Evolutionary conservation across 768 basidiomycete species (phyloP), one percentile per base, ranked within the genome.

Genomic region (Lentinula boryana): DNA sequence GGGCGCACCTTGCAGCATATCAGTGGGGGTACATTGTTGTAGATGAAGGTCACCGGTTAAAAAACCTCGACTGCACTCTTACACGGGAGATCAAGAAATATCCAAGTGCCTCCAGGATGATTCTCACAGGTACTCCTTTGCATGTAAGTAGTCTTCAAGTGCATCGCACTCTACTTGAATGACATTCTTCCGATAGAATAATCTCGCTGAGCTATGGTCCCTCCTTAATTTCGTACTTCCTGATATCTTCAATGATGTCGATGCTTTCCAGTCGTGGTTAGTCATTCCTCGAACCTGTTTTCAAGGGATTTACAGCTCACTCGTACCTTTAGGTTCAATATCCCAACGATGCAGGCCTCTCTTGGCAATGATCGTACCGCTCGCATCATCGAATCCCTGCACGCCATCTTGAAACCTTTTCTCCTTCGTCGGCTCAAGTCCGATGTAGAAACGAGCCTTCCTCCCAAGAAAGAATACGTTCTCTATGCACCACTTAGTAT

Each of bases 171-270:
- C 38, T 18, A 32, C 3, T 49, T 12, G 35, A 23, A 44, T 18
- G 52, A 60, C 50, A 58, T 60, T 60, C n/a, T 36, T 8, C 12
- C 48, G n/a, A n/a, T 69, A 99, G 92, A 98, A 99, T 73, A 98
- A 98, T 68, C 80, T 99, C 2, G 82, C 88, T 4, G 97, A 99
- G 70, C 78, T 99, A 3, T 98, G 95, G 96, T 88, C 93, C 2
- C 76, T 98, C 16, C 84, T 99, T 35, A 97, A 97, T 70, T 99
- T 98, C 67, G 91, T 98, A 62, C 81, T 98, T 4, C 97, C 97
- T 0, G 89, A 95, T 65, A 87, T 98, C 57, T 98, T 98, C 70
- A 84, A 87, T 62, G 93, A 98, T 66, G 77, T 96, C 21, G 87
- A 92, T 58, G 81, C 88, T 3, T 97, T 97, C 77, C 92, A 96